These are phyloP conservation scores for Yamadazyma sp. DNA, from an alignment of 805 yeast species.

Conservation along the genomic window DNA sequence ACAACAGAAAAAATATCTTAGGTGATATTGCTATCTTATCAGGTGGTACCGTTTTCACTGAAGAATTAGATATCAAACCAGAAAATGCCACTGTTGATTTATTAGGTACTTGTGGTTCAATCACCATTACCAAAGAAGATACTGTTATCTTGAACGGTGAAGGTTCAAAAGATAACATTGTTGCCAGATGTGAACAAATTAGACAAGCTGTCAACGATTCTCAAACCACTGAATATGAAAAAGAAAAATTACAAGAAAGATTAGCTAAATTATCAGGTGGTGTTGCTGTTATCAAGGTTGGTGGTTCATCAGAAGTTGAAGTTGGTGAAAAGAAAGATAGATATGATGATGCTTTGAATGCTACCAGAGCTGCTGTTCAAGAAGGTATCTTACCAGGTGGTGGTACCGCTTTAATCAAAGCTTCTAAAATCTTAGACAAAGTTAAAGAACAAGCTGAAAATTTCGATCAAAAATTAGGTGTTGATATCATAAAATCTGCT, in stretches of 20 bases:
- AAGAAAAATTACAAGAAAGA: constrained; percentile 95
- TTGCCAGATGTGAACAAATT: constrained; percentile 90
- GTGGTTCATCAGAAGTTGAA: constrained; percentile 96
- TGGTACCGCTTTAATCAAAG: constrained; percentile 96
- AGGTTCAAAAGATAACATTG: constrained; percentile 78
- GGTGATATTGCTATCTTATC: constrained; percentile 94
- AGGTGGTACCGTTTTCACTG: constrained; percentile 90
- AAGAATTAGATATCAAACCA: constrained; percentile 92
- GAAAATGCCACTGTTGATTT: constrained; percentile 89
- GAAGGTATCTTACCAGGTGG: constrained; percentile 99
- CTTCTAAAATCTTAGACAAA: constrained; percentile 68
- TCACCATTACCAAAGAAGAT: constrained; percentile 93
- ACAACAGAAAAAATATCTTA: constrained; percentile 92
- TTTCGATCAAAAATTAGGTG: constrained; percentile 96
- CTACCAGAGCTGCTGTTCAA: constrained; percentile 98
- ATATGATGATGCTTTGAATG: constrained; percentile 96
- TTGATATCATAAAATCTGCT: constrained; percentile 87
- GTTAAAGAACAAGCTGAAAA: constrained; percentile 65
- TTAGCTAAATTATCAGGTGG: constrained; percentile 96
- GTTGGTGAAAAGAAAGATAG: constrained; percentile 99
- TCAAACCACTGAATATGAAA: constrained; percentile 84
- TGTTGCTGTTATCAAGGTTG: constrained; percentile 97
- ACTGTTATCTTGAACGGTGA: constrained; percentile 91
- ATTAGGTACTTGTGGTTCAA: constrained; percentile 87
- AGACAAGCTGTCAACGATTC: constrained; percentile 74